phyloP scores from a whole-genome alignment of 140 eudicot species.

The Artemisia princeps region DNA sequence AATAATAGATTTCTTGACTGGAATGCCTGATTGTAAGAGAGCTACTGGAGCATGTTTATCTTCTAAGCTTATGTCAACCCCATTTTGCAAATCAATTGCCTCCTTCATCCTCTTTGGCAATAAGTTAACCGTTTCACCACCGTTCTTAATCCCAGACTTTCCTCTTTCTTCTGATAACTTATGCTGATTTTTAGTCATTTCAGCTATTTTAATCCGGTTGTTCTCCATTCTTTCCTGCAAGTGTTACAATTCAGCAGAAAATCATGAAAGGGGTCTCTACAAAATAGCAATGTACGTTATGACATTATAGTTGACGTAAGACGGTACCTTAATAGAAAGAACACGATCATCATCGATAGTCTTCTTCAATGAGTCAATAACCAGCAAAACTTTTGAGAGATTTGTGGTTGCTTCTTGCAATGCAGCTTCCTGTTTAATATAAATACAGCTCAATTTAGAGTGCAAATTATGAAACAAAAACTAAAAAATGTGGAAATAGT shows the following conservation, averaged over 20 bases:
- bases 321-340: conserved; percentile 50
- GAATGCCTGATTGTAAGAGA: conserved; percentile 64
- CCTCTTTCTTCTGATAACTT: conserved; percentile 52
- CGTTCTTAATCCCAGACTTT: conserved; percentile 23
- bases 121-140: conserved; percentile 27
- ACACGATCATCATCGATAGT: conserved; percentile 51
- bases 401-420: conserved; percentile 32
- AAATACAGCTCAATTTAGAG: neutral
- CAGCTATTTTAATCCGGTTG: conserved; percentile 44
- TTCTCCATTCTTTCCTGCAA: conserved; percentile 62
- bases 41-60: conserved; percentile 40
- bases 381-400: conserved; percentile 33
- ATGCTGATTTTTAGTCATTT: conserved; percentile 35
- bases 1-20: conserved; percentile 55
- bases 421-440: conserved; percentile 34
- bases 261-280: neutral
- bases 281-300: conserved; percentile 2
- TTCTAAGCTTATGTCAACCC: conserved; percentile 33
- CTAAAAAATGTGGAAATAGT: neutral
- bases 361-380: conserved; percentile 53
- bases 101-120: conserved; percentile 57
- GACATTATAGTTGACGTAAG: conserved; percentile 15
- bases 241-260: conserved; percentile 21
- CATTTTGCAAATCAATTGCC: conserved; percentile 65
- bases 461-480: neutral